These are phyloP conservation scores for Urostyla sp. DNA, from an alignment of 73 alveolate species.

Conservation along the genomic window DNA sequence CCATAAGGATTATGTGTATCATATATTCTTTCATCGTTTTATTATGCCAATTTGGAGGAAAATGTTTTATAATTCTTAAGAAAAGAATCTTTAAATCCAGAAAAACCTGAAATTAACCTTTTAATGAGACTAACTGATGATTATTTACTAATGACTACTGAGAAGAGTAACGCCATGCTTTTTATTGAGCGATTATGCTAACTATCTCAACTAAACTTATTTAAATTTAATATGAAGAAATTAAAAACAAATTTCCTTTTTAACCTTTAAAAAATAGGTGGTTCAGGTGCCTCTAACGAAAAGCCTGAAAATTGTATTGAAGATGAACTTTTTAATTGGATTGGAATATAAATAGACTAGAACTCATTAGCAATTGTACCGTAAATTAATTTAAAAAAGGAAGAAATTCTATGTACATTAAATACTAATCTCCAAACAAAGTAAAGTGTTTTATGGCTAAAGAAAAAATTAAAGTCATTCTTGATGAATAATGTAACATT, in stretches of 20 bases:
- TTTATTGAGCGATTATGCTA: conserved; percentile 59
- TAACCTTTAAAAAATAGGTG: conserved; percentile 49
- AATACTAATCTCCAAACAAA: conserved; percentile 68
- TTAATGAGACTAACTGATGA: conserved; percentile 80
- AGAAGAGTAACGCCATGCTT: conserved; percentile 64
- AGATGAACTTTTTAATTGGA: conserved; percentile 62
- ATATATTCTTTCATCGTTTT: conserved; percentile 71
- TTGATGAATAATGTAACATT: conserved; percentile 65
- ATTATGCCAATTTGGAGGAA: conserved; percentile 69
- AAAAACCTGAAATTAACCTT: conserved; percentile 46
- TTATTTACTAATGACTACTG: conserved; percentile 68
- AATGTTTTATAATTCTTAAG: conserved; percentile 57
- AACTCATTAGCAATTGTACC: conserved; percentile 53
- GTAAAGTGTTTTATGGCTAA: conserved; percentile 66
- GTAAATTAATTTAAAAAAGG: conserved; percentile 40
- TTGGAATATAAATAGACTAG: conserved; percentile 71
- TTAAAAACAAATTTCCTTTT: conserved; percentile 66
- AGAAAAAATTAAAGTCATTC: conserved; percentile 68
- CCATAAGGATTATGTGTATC: conserved; percentile 73
- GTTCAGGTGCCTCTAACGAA: conserved; percentile 22
- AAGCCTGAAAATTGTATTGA: conserved; percentile 20
- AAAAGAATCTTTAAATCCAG: conserved; percentile 21
- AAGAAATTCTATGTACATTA: conserved; percentile 66
- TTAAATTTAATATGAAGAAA: conserved; percentile 72
- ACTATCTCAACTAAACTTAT: conserved; percentile 50